Conservation (phyloP, 2,329 filamentous ascomycete species). For the Talaromyces sp. region DNA sequence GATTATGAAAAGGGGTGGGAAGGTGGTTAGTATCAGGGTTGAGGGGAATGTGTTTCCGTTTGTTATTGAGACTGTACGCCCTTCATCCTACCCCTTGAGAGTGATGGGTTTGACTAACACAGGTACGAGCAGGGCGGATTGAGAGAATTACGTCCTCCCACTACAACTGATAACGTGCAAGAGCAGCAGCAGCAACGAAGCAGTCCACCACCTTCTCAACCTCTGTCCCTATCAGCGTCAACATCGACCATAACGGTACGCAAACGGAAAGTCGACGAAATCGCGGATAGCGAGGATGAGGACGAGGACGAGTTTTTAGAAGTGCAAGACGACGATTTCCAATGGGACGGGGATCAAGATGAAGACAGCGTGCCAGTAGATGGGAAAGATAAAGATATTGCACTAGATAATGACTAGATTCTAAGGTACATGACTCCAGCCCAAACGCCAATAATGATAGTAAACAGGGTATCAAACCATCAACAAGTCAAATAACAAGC, state of each 20-base stretch:
- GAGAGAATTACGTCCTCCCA: neutral
- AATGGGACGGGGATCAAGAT: neutral
- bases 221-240: slow-evolving; percentile 11
- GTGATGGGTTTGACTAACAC: neutral
- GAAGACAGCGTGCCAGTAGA: neutral
- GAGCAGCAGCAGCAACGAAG: neutral
- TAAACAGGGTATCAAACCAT: slow-evolving; percentile 13
- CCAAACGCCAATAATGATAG: neutral
- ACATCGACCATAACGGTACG: slow-evolving; percentile 23
- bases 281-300: slow-evolving; percentile 47
- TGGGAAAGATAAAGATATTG: neutral
- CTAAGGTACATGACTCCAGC: neutral
- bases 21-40: slow-evolving; percentile 32
- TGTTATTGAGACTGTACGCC: slow-evolving; percentile 38
- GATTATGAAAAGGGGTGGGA: slow-evolving; percentile 64
- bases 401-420: neutral
- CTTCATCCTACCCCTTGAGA: neutral
- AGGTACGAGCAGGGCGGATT: slow-evolving; percentile 4
- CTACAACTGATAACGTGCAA: neutral
- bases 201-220: neutral
- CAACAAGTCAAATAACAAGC: neutral
- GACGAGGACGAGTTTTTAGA: slow-evolving; percentile 3
- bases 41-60: slow-evolving; percentile 41
- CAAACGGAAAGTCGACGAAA: slow-evolving; percentile 47
- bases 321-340: slow-evolving; percentile 2